Conservation (phyloP, 1,284 basidiomycete genomes). For the Ceratobasidium sp. region DNA sequence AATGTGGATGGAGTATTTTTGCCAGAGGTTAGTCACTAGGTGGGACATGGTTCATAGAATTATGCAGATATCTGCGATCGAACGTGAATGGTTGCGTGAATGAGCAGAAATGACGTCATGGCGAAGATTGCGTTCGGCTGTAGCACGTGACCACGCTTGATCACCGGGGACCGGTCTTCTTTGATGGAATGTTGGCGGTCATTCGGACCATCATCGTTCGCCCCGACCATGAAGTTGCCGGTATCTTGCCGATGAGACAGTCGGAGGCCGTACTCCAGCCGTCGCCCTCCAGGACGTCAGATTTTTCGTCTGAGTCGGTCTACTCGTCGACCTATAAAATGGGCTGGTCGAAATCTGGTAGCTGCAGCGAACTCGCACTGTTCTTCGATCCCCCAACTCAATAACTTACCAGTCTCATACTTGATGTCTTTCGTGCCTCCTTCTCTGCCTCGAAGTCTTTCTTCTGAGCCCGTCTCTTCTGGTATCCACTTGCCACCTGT, state of each 20-base stretch:
- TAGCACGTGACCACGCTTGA: neutral
- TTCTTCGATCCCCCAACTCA: neutral
- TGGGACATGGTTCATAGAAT: neutral
- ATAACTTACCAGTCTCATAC: neutral
- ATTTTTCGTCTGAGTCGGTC: neutral
- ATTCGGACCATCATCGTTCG: slow-evolving; percentile 3
- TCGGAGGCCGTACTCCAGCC: slow-evolving; percentile 19
- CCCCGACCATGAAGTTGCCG: slow-evolving; percentile 15
- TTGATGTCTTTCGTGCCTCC: slow-evolving; percentile 40
- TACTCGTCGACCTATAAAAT: slow-evolving; percentile 9
- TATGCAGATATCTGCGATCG: slow-evolving; percentile 32
- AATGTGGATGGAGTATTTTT: slow-evolving; percentile 46
- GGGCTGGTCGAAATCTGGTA: neutral
- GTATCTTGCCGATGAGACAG: neutral
- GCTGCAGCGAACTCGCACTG: slow-evolving; percentile 6
- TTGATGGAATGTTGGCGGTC: slow-evolving; percentile 8
- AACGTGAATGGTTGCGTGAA: slow-evolving; percentile 46
- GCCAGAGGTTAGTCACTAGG: neutral
- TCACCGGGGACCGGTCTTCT: neutral
- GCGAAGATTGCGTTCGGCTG: neutral
- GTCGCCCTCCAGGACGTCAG: neutral
- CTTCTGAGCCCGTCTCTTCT: slow-evolving; percentile 12
- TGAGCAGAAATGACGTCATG: slow-evolving; percentile 31
- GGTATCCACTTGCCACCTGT: slow-evolving; percentile 35
- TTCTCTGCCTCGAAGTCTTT: slow-evolving; percentile 17